Conservation (phyloP, 345 rosid species). For the Lepidium didymum region DNA sequence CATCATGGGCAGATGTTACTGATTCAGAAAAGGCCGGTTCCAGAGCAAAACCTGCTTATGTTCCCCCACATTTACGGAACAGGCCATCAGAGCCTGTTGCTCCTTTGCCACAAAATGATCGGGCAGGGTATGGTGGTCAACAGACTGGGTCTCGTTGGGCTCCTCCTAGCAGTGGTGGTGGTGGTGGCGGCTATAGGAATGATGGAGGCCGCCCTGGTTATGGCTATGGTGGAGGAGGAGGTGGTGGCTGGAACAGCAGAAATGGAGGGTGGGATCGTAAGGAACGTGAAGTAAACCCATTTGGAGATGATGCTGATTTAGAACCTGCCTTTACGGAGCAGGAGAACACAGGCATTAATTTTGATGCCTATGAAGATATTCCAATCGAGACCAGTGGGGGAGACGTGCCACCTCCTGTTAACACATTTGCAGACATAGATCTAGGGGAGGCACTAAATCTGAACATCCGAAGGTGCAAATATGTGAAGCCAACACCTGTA, state of each 20-base stretch:
- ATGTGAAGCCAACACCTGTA: constrained; percentile 94
- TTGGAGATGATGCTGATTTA: constrained; percentile 51
- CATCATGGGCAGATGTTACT: constrained; percentile 99
- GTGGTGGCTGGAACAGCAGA: constrained; percentile 59
- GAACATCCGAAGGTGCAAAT: constrained; percentile 90
- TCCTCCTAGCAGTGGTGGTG: constrained; percentile 38
- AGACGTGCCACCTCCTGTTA: constrained; percentile 85
- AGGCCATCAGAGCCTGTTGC: constrained; percentile 55
- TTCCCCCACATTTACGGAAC: constrained; percentile 88
- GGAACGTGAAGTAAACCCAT: constrained; percentile 87
- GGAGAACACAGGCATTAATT: constrained; percentile 82
- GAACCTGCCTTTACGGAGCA: constrained; percentile 47
- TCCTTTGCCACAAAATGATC: constrained; percentile 36
- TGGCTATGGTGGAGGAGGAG: constrained; percentile 34
- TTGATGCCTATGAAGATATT: constrained; percentile 97
- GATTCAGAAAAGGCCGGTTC: constrained; percentile 63
- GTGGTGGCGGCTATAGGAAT: constrained; percentile 28
- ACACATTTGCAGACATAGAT: constrained; percentile 92
- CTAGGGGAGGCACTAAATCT: constrained; percentile 82
- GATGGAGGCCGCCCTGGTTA: constrained; percentile 26
- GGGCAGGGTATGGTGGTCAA: constrained; percentile 38
- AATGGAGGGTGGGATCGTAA: constrained; percentile 79
- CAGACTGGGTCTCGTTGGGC: constrained; percentile 52
- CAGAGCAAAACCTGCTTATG: constrained; percentile 47
- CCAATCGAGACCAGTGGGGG: constrained; percentile 96